Evolutionary conservation across 305 asterid species (phyloP).

Genomic region (Rubia tinctorum): DNA sequence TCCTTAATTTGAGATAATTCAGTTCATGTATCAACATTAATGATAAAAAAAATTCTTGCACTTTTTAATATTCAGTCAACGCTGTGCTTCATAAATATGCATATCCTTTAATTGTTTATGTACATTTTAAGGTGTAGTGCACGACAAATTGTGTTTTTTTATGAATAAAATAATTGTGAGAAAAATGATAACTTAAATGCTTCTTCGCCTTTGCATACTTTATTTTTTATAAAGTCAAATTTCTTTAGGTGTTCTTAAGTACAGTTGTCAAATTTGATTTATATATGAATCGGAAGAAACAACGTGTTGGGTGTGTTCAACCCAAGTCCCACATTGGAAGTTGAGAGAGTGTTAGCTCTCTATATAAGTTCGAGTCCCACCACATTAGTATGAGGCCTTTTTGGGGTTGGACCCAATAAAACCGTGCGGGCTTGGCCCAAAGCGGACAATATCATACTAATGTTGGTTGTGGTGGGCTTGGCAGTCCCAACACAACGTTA

Average conservation of each 20-base stretch:
- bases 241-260: background rate
- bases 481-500: too few relatives aligned
- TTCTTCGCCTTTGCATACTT: background rate
- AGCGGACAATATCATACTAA: too few relatives aligned
- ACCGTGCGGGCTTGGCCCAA: too few relatives aligned
- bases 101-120: background rate
- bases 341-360: too few relatives aligned
- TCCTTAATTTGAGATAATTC: background rate
- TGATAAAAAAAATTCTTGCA: background rate
- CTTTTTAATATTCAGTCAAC: background rate
- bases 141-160: background rate
- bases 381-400: too few relatives aligned
- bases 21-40: background rate
- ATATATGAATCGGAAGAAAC: background rate
- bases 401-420: too few relatives aligned
- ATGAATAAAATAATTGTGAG: background rate
- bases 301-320: too few relatives aligned
- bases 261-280: background rate
- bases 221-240: too few relatives aligned
- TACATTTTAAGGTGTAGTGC: background rate
- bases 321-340: too few relatives aligned
- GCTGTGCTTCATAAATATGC: background rate
- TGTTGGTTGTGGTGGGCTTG: too few relatives aligned
- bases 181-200: background rate
- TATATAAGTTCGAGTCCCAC: too few relatives aligned